Conservation (phyloP, 2,329 filamentous ascomycete genomes). For the Nigrograna mackinnonii region DNA sequence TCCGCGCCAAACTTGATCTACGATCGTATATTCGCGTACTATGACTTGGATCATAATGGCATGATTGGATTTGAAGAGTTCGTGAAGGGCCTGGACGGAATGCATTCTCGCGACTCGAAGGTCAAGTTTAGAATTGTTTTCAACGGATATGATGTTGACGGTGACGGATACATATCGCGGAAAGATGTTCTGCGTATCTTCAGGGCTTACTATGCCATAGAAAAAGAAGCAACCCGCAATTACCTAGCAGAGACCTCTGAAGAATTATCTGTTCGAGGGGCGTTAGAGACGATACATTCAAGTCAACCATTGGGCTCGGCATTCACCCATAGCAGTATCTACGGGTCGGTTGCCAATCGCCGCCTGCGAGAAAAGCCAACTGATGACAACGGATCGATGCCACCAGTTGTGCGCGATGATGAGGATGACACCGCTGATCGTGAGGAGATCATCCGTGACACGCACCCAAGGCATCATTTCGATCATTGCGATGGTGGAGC, state of each 20-base stretch:
- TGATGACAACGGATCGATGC: conserved; percentile 33
- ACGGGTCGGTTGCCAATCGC: conserved; percentile 16
- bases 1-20: conserved; percentile 87
- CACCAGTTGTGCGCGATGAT: conserved; percentile 24
- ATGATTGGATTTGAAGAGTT: conserved; percentile 94
- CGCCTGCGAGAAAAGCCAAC: conserved; percentile 33
- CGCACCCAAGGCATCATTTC: conserved; percentile 3
- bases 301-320: conserved; percentile 51
- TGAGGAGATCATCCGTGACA: conserved; percentile 15
- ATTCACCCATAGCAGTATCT: conserved; percentile 43
- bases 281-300: conserved; percentile 44
- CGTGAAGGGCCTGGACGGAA: conserved; percentile 73
- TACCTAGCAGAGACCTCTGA: conserved; percentile 75
- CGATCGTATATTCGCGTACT: conserved; percentile 95
- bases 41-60: conserved; percentile 87
- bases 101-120: conserved; percentile 54
- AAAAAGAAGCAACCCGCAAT: conserved; percentile 86
- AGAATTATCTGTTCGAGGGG: conserved; percentile 67
- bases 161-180: conserved; percentile 81
- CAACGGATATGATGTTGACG: conserved; percentile 87
- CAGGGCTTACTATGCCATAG: conserved; percentile 86
- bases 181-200: conserved; percentile 92
- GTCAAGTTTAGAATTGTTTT: conserved; percentile 66
- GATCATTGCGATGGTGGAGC: conserved; percentile 26
- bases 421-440: conserved; percentile 23